phyloP scores from a whole-genome alignment of 495 filamentous ascomycete genomes.

The Aspergillus nanangensis region DNA sequence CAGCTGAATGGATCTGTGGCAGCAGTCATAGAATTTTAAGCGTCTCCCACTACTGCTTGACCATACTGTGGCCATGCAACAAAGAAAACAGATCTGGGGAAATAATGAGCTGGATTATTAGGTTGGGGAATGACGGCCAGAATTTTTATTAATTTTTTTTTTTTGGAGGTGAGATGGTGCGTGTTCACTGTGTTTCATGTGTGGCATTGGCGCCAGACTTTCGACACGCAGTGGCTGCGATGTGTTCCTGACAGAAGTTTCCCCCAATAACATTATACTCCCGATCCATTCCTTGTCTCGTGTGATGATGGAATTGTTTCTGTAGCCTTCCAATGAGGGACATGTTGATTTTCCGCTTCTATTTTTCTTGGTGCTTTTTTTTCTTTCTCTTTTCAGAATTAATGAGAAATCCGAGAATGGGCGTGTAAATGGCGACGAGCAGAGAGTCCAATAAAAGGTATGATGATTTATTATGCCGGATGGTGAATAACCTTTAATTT shows the following conservation, averaged over 20 bases:
- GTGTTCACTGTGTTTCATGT: conserved; percentile 16
- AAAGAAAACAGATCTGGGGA: conserved; percentile 17
- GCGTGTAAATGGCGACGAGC: no score
- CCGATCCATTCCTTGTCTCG: neutral
- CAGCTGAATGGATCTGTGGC: neutral
- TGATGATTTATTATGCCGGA: no score
- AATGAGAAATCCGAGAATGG: no score
- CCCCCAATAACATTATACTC: conserved; percentile 8
- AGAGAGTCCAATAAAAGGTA: no score
- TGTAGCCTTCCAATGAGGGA: no score
- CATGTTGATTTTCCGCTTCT: no score
- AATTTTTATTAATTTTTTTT: conserved; percentile 13
- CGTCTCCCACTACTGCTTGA: conserved; percentile 7
- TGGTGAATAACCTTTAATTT: no score
- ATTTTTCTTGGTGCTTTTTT: no score
- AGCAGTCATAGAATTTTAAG: conserved; percentile 1
- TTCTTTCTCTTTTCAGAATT: no score
- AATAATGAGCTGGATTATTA: conserved; percentile 9
- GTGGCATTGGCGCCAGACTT: conserved; percentile 19
- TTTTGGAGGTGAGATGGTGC: conserved; percentile 15
- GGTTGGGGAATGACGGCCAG: neutral
- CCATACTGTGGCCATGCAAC: conserved; percentile 8
- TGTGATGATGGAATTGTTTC: no score
- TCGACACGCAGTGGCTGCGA: conserved; percentile 6
- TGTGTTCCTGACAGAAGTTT: conserved; percentile 18